A percentile compares a stretch with the other conserved stretches of the same genome.
Evolutionary conservation across 2,329 filamentous ascomycete genomes (phyloP).

Genomic region (Microdochium bolleyi): DNA sequence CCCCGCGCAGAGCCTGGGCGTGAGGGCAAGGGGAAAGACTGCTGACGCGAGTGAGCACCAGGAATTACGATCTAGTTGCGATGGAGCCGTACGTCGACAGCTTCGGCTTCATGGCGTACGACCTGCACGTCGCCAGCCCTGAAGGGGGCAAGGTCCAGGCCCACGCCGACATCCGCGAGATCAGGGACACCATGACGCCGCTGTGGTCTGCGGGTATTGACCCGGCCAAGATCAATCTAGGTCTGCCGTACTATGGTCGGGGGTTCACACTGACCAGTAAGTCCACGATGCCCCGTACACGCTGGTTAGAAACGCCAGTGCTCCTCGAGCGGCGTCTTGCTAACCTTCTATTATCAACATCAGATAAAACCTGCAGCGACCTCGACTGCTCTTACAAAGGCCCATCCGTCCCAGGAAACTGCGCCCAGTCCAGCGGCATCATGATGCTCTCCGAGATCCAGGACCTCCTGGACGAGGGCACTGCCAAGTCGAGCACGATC

Average conservation of each 20-base stretch:
- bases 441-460: background rate
- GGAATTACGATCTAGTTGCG: background rate
- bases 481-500: background rate
- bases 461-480: background rate
- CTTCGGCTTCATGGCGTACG: constrained; percentile 28
- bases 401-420: background rate
- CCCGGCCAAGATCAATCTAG: background rate
- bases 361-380: background rate
- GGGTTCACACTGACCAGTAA: background rate
- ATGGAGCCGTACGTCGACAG: constrained; percentile 12
- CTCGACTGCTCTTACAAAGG: background rate
- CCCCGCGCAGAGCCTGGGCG: background rate
- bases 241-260: background rate
- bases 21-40: background rate
- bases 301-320: background rate
- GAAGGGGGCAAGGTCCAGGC: background rate
- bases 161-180: background rate
- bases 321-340: background rate
- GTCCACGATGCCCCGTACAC: background rate
- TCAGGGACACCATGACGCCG: background rate
- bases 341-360: background rate
- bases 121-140: constrained; percentile 22
- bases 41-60: background rate
- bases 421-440: background rate
- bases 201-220: background rate